phyloP scores from a whole-genome alignment of 306 rosid species.

The Sphenostylis stenocarpa region DNA sequence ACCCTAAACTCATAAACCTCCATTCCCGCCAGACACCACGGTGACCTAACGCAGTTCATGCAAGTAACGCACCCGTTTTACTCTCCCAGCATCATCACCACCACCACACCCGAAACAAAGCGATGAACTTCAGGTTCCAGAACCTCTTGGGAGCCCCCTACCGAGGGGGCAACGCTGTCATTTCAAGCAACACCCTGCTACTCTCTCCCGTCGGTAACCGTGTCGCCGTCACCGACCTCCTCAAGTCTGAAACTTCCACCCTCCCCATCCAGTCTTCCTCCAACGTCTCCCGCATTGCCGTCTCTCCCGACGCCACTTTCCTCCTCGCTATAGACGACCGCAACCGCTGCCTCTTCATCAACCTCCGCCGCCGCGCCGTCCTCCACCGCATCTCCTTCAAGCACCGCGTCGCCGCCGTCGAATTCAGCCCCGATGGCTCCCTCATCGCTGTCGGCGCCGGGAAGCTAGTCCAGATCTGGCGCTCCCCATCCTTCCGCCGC shows the following conservation, averaged over 20 bases:
- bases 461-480: constrained; percentile 82
- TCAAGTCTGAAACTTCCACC: constrained; percentile 68
- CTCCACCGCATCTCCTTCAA: constrained; percentile 90
- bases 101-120: not conserved
- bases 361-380: constrained; percentile 80
- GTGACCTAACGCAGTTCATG: not conserved
- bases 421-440: constrained; percentile 66
- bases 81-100: too few relatives aligned
- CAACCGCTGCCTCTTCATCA: constrained; percentile 75
- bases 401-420: constrained; percentile 50
- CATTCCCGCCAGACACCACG: constrained; percentile 13
- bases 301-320: constrained; percentile 78
- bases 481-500: constrained; percentile 68
- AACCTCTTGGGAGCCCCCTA: constrained; percentile 95
- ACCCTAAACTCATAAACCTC: constrained; percentile 25
- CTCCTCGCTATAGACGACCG: constrained; percentile 75
- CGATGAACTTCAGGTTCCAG: constrained; percentile 86
- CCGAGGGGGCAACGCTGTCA: constrained; percentile 79
- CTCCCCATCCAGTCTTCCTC: constrained; percentile 82
- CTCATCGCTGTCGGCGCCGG: constrained; percentile 79
- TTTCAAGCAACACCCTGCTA: constrained; percentile 62
- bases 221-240: constrained; percentile 74
- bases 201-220: constrained; percentile 93
- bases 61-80: not conserved
- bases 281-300: constrained; percentile 69